Conservation (phyloP, 129 eudicot species). For the Tagetes erecta region DNA sequence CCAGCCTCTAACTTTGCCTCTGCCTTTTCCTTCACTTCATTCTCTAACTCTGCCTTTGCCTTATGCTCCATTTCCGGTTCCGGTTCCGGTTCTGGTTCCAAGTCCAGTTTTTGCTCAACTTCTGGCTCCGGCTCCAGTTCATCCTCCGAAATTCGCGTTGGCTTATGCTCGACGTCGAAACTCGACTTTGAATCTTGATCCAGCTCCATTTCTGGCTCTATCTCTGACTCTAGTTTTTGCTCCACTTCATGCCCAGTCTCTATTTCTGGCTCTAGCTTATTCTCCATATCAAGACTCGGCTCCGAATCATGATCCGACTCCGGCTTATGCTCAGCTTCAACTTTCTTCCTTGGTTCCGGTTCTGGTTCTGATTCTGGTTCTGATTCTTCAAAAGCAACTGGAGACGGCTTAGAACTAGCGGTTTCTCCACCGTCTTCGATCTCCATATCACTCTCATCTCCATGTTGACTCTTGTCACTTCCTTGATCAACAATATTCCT, state of each 20-base stretch:
- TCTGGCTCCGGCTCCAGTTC: not conserved
- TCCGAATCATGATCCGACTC: not conserved
- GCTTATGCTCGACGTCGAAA: not conserved
- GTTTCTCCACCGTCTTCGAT: conserved; percentile 27
- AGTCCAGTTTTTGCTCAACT: not conserved
- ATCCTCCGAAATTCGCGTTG: not conserved
- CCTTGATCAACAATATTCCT: conserved; percentile 19
- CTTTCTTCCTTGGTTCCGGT: not conserved
- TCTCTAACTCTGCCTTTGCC: not conserved
- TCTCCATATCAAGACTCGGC: not conserved
- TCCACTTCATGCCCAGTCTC: not conserved
- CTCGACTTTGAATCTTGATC: not conserved
- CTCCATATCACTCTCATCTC: conserved; percentile 31
- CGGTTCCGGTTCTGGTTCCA: not conserved
- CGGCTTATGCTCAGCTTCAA: not conserved
- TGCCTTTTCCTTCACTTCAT: not conserved
- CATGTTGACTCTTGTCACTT: conserved; percentile 25
- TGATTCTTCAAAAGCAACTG: conserved; percentile 15
- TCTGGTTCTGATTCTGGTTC: conserved; percentile 3
- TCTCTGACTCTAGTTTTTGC: not conserved
- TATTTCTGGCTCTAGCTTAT: not conserved
- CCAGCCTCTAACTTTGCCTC: not conserved
- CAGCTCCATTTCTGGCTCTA: not conserved
- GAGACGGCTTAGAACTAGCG: conserved; percentile 24
- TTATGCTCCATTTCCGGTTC: conserved; percentile 4